Base-by-base conservation (phyloP, 1,284 basidiomycete genomes). In the Naganishia cerealis region DNA sequence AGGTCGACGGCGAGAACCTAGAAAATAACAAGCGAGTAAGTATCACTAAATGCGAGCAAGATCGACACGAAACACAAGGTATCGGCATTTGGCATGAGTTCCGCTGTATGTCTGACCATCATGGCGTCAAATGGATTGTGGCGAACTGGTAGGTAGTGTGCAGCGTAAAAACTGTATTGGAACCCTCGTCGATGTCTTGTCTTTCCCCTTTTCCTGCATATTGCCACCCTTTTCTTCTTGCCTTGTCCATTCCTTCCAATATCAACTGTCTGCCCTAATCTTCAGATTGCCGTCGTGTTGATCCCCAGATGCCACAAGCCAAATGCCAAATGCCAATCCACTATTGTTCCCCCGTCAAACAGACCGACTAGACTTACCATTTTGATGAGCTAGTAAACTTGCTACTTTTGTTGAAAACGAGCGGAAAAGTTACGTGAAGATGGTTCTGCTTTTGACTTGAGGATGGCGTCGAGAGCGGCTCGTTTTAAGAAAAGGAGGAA, bases 1-100 rank as follows among this genome's bases (percentile, higher is more conserved):
- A 99, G 90, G 84, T 99, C 96, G 82, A 98, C 83, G 81, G 94
- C 93, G 85, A 99, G 93, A 88, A 92, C 88, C 95, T 98, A 68
- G 38, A 15, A 54, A 18, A 48, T 10, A 18, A 26, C 6, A 48
- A 29, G 42, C 10, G 16, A 33, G 29, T 59, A 24, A 59, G 57
- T 46, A 9, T 59, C 55, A 50, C 15, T 50, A 15, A 9, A 24
- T 8, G 24, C n/a, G 21, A 18, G 40, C 10, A 13, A 42, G 40
- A 42, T 42, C 16, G 40, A 18, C 40, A 42, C 2, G 16, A 18
- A 8, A 50, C 46, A 50, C 8, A 24, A n/a, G 46, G 46, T 24
- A 50, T 50, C n/a, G 46, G 15, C 46, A 50, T 50, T 9, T 50
- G 7, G 21, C 46, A 50, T 7, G 29, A 21, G 21, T 6, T 7